Conservation (phyloP, 2,329 filamentous ascomycete genomes). For the Acephala macrosclerotiorum region DNA sequence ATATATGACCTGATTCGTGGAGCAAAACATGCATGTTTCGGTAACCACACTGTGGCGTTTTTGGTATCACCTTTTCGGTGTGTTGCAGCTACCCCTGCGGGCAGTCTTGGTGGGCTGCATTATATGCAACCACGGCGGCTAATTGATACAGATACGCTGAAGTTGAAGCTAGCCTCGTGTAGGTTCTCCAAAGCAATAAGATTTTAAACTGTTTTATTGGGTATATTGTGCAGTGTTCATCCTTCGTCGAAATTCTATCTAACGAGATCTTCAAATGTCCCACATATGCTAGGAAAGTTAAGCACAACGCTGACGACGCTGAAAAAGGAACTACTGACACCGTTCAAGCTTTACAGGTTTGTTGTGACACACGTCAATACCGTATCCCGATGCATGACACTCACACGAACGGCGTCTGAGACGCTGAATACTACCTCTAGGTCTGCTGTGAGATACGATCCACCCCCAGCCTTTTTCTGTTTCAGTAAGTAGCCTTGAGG, state of each 20-base stretch:
- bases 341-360: not conserved
- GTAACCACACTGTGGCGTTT: not conserved
- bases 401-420: not conserved
- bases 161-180: not conserved
- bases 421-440: not conserved
- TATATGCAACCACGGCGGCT: not conserved
- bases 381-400: conserved; percentile 1
- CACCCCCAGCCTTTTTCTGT: conserved; percentile 2
- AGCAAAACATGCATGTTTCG: conserved; percentile 4
- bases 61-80: not conserved
- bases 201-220: not conserved
- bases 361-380: not conserved
- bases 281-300: not conserved
- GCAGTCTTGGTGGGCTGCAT: conserved; percentile 1
- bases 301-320: not conserved
- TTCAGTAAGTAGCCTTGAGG: not conserved
- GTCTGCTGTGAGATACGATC: conserved; percentile 3
- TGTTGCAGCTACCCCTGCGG: not conserved
- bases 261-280: not conserved
- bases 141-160: not conserved
- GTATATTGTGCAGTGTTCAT: not conserved
- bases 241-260: conserved; percentile 4
- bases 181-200: not conserved
- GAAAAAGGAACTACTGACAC: not conserved
- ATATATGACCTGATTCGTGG: not conserved